Base-by-base conservation (phyloP, 805 yeast species). In the Wickerhamiella australiensis region DNA sequence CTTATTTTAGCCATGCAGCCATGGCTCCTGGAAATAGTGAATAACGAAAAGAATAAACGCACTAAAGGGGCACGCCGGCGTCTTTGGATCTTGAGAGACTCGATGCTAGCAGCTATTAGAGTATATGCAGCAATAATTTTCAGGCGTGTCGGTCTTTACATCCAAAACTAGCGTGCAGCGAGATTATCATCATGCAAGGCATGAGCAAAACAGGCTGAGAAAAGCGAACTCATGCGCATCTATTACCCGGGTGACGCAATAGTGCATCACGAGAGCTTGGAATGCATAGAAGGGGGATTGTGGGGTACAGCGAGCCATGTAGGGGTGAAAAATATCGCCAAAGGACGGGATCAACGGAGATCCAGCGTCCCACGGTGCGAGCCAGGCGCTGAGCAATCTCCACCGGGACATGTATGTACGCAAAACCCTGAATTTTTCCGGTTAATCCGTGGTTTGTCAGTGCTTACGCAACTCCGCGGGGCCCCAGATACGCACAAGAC, bases 261-360 rank as follows among this genome's bases (percentile, higher is more conserved):
- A 15, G 18, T 15, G 38, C 38, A 33, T n/a, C 18, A 33, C 3
- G 20, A 17, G 13, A 12, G 35, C 15, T 33, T n/a, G 38, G 38
- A 33, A 33, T 33, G 38, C 38, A 33, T 33, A 33, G 38, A 4
- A 33, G 4, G 5, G 20, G 38, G 18, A 12, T 33, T 33, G 38
- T 33, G 38, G 38, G 38, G 38, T 33, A n/a, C 38, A 33, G 38
- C 21, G 20, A n/a, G 20, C 11, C n/a, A 33, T 33, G 38, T 33
- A 33, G 4, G 18, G 12, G 20, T 20, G n/a, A 5, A 11, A 11
- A 6, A 25, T 29, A 29, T n/a, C 13, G n/a, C 33, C 33, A 29
- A 29, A 29, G 9, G 4, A 5, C 13, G 13, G 33, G 7, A 29
- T 29, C 33, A 29, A 11, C n/a, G n/a, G n/a, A n/a, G n/a, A n/a